Percentiles rank a stretch among this genome's conserved stretches.
Conservation (phyloP, 352 stramenopile genomes). For the Pythium myriotylum region DNA sequence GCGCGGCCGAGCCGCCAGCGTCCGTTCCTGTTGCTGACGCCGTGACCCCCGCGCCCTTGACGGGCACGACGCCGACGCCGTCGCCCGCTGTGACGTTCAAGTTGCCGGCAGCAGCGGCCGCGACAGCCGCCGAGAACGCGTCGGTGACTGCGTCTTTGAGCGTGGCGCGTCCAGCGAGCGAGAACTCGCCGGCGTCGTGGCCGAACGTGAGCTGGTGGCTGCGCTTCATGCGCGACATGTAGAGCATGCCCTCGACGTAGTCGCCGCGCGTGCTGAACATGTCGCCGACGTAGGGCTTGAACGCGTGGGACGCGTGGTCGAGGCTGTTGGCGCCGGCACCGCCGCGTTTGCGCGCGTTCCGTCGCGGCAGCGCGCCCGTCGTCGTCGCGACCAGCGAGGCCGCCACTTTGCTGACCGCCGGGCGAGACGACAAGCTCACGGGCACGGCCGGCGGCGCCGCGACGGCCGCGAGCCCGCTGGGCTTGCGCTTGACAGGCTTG, state of each 20-base stretch:
- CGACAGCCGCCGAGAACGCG: slow-evolving; percentile 34
- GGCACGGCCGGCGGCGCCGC: background rate
- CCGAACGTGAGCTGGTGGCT: slow-evolving; percentile 56
- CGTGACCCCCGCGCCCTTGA: background rate
- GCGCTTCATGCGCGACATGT: slow-evolving; percentile 87
- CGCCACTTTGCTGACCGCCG: background rate
- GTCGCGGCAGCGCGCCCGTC: slow-evolving; percentile 30
- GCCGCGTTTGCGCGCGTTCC: slow-evolving; percentile 53
- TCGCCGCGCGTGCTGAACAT: slow-evolving; percentile 81
- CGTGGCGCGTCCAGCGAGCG: slow-evolving; percentile 15
- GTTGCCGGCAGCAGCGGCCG: slow-evolving; percentile 19
- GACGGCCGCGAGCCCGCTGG: background rate
- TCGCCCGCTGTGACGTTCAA: slow-evolving; percentile 11
- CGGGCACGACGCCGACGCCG: background rate
- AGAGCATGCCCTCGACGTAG: slow-evolving; percentile 86
- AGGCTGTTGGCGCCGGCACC: slow-evolving; percentile 28
- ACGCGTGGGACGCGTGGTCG: slow-evolving; percentile 35
- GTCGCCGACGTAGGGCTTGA: slow-evolving; percentile 74
- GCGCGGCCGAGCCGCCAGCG: background rate
- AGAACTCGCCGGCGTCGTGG: slow-evolving; percentile 26
- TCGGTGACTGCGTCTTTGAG: slow-evolving; percentile 63
- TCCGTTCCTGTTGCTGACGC: background rate
- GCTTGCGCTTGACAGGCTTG: slow-evolving; percentile 10
- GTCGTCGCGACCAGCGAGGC: slow-evolving; percentile 2
- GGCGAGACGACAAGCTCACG: background rate